Conservation (phyloP, 2,329 filamentous ascomycete genomes). For the Ploettnerulaceae sp. region DNA sequence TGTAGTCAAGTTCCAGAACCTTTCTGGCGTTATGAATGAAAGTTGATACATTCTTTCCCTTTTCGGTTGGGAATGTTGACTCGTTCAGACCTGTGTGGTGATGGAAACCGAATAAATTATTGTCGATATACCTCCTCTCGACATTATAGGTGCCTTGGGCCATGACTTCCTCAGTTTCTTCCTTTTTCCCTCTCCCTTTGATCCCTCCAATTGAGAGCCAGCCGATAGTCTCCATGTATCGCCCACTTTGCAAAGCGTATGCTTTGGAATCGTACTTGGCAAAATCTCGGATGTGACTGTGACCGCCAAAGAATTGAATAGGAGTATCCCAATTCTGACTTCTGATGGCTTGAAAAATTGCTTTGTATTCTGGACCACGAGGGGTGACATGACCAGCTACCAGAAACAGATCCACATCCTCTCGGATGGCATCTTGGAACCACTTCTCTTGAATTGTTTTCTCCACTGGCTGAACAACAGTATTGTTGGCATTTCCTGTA, state of each 20-base stretch:
- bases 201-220: constrained; percentile 80
- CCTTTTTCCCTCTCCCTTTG: constrained; percentile 28
- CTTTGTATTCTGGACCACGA: constrained; percentile 71
- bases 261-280: constrained; percentile 72
- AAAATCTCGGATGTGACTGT: constrained; percentile 84
- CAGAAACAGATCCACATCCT: constrained; percentile 82
- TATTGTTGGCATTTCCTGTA: constrained; percentile 85
- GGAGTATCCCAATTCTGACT: constrained; percentile 72
- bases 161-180: constrained; percentile 28
- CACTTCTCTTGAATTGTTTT: constrained; percentile 78
- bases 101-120: constrained; percentile 79
- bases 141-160: constrained; percentile 51
- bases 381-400: constrained; percentile 83
- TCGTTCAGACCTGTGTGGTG: constrained; percentile 72
- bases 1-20: constrained; percentile 64
- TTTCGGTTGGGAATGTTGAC: constrained; percentile 68
- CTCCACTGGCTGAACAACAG: constrained; percentile 72
- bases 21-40: constrained; percentile 67
- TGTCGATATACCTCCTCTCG: constrained; percentile 83
- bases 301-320: constrained; percentile 88
- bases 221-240: constrained; percentile 92
- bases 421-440: constrained; percentile 82
- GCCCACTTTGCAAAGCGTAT: constrained; percentile 76
- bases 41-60: constrained; percentile 65
- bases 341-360: constrained; percentile 74